Evolutionary conservation across 2,329 filamentous ascomycete genomes (phyloP).

Genomic region (Coleophoma cylindrospora): DNA sequence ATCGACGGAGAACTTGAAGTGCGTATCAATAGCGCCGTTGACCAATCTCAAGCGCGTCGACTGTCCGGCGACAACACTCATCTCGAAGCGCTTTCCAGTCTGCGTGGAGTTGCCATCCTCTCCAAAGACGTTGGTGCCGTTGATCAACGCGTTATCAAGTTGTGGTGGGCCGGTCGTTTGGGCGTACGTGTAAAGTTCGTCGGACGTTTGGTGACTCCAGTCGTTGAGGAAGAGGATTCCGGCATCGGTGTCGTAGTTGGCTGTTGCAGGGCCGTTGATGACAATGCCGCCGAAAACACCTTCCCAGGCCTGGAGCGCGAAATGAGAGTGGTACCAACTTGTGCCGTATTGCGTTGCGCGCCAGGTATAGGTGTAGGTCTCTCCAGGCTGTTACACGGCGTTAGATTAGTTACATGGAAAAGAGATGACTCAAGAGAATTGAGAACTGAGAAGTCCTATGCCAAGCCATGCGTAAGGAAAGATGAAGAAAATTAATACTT

Average conservation of each 20-base stretch:
- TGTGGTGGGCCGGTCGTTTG: slow-evolving; percentile 15
- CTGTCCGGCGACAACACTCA: slow-evolving; percentile 31
- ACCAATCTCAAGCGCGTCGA: slow-evolving; percentile 40
- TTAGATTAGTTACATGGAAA: too few species aligned
- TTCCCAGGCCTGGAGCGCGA: slow-evolving; percentile 41
- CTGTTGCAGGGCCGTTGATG: slow-evolving; percentile 53
- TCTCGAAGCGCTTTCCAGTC: slow-evolving; percentile 20
- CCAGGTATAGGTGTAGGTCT: slow-evolving; percentile 14
- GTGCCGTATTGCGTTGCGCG: slow-evolving; percentile 31
- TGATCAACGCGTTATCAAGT: slow-evolving; percentile 26
- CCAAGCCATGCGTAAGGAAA: too few species aligned
- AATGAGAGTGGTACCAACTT: slow-evolving; percentile 58
- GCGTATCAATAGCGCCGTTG: slow-evolving; percentile 33
- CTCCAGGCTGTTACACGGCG: slow-evolving; percentile 24
- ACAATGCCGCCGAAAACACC: slow-evolving; percentile 55
- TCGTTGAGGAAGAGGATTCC: slow-evolving; percentile 38
- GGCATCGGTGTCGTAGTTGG: slow-evolving; percentile 57
- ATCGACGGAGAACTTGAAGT: slow-evolving; percentile 41
- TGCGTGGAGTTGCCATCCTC: slow-evolving; percentile 10
- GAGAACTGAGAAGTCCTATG: too few species aligned
- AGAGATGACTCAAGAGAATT: too few species aligned
- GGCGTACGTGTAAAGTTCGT: slow-evolving; percentile 11
- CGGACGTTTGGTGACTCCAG: slow-evolving; percentile 22
- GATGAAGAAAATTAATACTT: too few species aligned
- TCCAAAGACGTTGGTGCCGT: slow-evolving; percentile 12